phyloP scores from a whole-genome alignment of 2,329 filamentous ascomycete species.

The Chalaropsis ovoidea region DNA sequence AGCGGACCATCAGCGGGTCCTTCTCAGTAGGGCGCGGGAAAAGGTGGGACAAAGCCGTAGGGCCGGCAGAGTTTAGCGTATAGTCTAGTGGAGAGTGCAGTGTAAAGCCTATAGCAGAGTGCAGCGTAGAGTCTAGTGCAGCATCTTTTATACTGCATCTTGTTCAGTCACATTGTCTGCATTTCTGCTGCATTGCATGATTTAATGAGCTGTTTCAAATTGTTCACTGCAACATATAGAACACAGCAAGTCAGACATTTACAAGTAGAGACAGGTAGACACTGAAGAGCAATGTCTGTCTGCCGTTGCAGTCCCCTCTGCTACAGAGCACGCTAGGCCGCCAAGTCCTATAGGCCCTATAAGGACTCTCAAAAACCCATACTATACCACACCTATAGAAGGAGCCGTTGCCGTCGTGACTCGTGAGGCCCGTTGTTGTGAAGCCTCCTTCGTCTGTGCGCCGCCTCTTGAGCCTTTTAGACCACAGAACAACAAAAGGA shows the following conservation, averaged over 20 bases:
- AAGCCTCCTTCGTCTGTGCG: not conserved
- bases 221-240: no score
- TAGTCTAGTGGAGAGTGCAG: not conserved
- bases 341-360: not conserved
- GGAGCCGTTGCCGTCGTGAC: constrained; percentile 3
- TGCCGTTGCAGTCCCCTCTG: no score
- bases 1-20: not conserved
- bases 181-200: no score
- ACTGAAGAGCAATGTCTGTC: no score
- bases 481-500: not conserved
- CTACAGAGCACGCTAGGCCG: not conserved
- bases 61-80: not conserved
- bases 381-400: not conserved
- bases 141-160: no score
- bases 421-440: not conserved
- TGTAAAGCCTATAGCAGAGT: no score
- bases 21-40: not conserved
- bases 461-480: not conserved
- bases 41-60: not conserved
- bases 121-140: no score
- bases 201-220: no score
- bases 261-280: no score
- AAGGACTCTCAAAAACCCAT: not conserved
- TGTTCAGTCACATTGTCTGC: no score
- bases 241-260: no score